Conservation (phyloP, 2,329 filamentous ascomycete species). For the Davidsoniella virescens region DNA sequence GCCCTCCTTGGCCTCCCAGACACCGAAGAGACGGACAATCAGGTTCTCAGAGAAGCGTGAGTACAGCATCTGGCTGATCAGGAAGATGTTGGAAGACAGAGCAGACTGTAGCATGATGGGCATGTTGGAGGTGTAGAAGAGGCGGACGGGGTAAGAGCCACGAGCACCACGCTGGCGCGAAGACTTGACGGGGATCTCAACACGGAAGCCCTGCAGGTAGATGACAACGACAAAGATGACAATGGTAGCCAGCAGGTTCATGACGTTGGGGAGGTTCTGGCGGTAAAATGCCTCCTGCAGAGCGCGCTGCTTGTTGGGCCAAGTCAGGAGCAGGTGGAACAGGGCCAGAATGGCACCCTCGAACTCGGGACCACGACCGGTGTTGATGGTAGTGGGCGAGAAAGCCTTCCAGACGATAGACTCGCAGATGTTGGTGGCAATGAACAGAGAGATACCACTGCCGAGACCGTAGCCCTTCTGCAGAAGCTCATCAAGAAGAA, state of each 20-base stretch:
- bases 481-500: conserved; percentile 94
- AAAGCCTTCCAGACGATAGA: conserved; percentile 99
- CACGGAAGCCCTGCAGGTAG: conserved; percentile 98
- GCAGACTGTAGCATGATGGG: conserved; percentile 99
- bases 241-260: conserved; percentile 91
- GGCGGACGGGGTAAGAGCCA: conserved; percentile 92
- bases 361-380: conserved; percentile 94
- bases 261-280: conserved; percentile 98
- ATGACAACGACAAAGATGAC: conserved; percentile 93
- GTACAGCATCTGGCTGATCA: conserved; percentile 98
- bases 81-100: conserved; percentile 96
- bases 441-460: conserved; percentile 97
- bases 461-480: conserved; percentile 99
- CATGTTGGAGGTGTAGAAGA: conserved; percentile 99
- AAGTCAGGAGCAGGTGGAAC: conserved; percentile 94
- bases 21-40: conserved; percentile 88
- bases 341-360: conserved; percentile 96
- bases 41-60: conserved; percentile 98
- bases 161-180: conserved; percentile 97
- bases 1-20: conserved; percentile 95
- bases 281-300: conserved; percentile 98
- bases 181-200: conserved; percentile 99
- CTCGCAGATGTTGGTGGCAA: conserved; percentile 99
- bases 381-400: conserved; percentile 98
- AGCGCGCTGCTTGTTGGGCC: conserved; percentile 98